A percentile compares a stretch with the other conserved stretches of the same genome.
phyloP scores from a whole-genome alignment of 2,329 filamentous ascomycete genomes.

The Fusarium haematococcum region DNA sequence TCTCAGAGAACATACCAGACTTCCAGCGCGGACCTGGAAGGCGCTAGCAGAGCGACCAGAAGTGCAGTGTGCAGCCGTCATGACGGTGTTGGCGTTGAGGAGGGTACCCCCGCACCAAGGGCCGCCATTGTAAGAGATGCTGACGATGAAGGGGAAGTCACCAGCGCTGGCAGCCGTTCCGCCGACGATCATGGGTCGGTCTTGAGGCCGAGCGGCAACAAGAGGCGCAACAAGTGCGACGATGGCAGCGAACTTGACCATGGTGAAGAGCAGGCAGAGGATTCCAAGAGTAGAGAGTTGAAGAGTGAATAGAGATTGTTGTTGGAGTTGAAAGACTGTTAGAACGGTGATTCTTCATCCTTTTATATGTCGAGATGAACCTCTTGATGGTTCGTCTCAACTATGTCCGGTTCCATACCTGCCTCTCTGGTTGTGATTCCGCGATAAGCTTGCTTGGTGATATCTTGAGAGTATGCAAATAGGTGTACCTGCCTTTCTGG shows the following conservation, averaged over 20 bases:
- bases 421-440: background rate
- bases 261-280: background rate
- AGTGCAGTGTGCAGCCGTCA: conserved; percentile 50
- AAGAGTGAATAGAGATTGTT: conserved; percentile 13
- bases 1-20: conserved; percentile 24
- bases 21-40: conserved; percentile 45
- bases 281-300: background rate
- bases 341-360: background rate
- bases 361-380: background rate
- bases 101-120: conserved; percentile 47
- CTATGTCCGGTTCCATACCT: background rate
- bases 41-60: conserved; percentile 17
- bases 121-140: conserved; percentile 20
- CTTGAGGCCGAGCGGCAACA: conserved; percentile 27
- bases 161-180: conserved; percentile 38
- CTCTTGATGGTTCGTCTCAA: background rate
- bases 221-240: conserved; percentile 19
- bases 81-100: conserved; percentile 47
- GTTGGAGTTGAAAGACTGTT: background rate
- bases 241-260: conserved; percentile 28
- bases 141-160: conserved; percentile 50
- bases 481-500: background rate
- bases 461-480: background rate
- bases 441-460: background rate
- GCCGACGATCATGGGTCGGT: conserved; percentile 39